phyloP scores from a whole-genome alignment of 352 stramenopile species.

The Phytophthora colocasiae region DNA sequence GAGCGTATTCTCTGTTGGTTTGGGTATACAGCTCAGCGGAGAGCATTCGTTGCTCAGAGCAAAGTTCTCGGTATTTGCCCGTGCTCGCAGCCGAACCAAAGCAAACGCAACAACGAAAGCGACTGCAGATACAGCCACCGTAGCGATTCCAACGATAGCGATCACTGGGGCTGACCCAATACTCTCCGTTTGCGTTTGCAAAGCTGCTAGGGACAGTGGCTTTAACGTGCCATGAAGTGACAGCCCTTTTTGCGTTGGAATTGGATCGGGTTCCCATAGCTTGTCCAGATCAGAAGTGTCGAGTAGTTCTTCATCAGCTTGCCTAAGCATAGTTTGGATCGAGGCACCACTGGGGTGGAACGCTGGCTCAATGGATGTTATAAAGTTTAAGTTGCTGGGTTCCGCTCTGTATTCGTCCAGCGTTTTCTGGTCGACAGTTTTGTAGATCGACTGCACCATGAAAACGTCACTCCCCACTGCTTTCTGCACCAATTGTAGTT shows the following conservation, averaged over 20 bases:
- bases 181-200: not conserved
- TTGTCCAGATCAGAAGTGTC: not conserved
- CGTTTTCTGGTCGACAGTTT: conserved; percentile 47
- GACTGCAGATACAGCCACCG: conserved; percentile 10
- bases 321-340: not conserved
- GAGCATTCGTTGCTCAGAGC: conserved; percentile 2
- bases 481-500: conserved; percentile 51
- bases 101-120: conserved; percentile 16
- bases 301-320: not conserved
- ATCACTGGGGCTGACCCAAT: conserved; percentile 7
- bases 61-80: conserved; percentile 4
- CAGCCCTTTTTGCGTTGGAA: not conserved
- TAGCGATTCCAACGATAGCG: conserved; percentile 15
- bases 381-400: conserved; percentile 42
- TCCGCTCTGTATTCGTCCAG: conserved; percentile 27
- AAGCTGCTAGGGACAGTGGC: not conserved
- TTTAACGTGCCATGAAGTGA: not conserved
- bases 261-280: not conserved
- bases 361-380: not conserved
- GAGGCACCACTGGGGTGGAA: not conserved
- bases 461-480: conserved; percentile 34
- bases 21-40: conserved; percentile 7
- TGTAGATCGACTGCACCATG: conserved; percentile 56
- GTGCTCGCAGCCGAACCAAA: conserved; percentile 13
- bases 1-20: conserved; percentile 13